Conservation (phyloP, 768 basidiomycete genomes). For the Rhodocollybia butyracea region DNA sequence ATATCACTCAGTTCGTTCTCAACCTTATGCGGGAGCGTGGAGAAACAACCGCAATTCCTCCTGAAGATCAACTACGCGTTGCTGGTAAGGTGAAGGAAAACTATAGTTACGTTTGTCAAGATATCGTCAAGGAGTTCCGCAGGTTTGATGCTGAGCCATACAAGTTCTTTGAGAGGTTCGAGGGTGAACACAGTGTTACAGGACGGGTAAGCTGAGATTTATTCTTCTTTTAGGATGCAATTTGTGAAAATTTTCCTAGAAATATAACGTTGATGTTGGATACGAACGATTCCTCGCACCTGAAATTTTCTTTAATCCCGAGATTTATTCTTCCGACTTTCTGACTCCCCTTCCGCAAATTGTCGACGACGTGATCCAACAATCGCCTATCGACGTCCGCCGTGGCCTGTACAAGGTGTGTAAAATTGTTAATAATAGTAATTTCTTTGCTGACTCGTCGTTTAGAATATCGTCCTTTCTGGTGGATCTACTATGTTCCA, state of each 20-base stretch:
- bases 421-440: neutral
- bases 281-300: slow-evolving; percentile 99
- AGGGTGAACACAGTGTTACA: slow-evolving; percentile 91
- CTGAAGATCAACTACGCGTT: slow-evolving; percentile 90
- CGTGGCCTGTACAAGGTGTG: slow-evolving; percentile 91
- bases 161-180: slow-evolving; percentile 91
- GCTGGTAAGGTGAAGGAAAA: slow-evolving; percentile 97
- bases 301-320: slow-evolving; percentile 99
- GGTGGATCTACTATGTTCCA: slow-evolving; percentile 99
- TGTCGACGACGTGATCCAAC: slow-evolving; percentile 93
- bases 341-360: slow-evolving; percentile 94
- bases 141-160: slow-evolving; percentile 97
- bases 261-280: slow-evolving; percentile 92
- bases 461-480: slow-evolving; percentile 91
- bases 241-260: slow-evolving; percentile 41
- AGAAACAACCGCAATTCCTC: slow-evolving; percentile 85
- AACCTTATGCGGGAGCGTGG: slow-evolving; percentile 95
- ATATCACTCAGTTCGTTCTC: slow-evolving; percentile 95
- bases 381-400: slow-evolving; percentile 95
- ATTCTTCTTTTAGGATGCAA: neutral
- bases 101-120: slow-evolving; percentile 97
- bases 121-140: slow-evolving; percentile 97
- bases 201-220: slow-evolving; percentile 59
- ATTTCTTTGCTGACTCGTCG: neutral
- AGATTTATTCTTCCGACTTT: slow-evolving; percentile 97